phyloP scores from a whole-genome alignment of 805 yeast genomes.

The Yarrowia osloensis region DNA sequence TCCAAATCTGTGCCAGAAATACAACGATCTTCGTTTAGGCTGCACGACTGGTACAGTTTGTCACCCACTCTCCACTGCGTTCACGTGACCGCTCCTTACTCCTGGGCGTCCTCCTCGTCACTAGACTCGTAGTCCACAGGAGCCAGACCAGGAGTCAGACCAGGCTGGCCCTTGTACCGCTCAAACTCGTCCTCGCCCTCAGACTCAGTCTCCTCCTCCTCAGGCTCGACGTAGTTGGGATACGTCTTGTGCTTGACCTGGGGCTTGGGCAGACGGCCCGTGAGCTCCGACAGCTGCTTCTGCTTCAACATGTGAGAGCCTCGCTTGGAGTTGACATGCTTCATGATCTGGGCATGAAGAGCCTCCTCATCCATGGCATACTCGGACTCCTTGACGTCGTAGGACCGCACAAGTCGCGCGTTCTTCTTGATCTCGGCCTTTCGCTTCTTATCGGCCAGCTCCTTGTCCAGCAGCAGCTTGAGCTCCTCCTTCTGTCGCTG shows the following conservation, averaged over 20 bases:
- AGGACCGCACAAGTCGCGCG: neutral
- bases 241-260: slow-evolving; percentile 5
- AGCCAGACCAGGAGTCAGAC: slow-evolving; percentile 40
- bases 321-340: slow-evolving; percentile 2
- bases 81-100: neutral
- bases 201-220: slow-evolving; percentile 20
- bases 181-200: slow-evolving; percentile 27
- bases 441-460: slow-evolving; percentile 12
- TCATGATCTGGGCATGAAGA: slow-evolving; percentile 16
- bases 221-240: slow-evolving; percentile 17
- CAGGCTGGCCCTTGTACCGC: slow-evolving; percentile 31
- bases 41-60: neutral
- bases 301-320: slow-evolving; percentile 10
- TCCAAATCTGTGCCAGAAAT: no score
- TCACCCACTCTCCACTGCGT: neutral
- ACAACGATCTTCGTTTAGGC: no score
- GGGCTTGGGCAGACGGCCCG: slow-evolving; percentile 3
- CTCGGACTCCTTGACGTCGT: slow-evolving; percentile 26
- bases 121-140: slow-evolving; percentile 38
- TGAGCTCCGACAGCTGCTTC: slow-evolving; percentile 16
- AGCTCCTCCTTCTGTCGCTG: slow-evolving; percentile 17
- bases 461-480: slow-evolving; percentile 8
- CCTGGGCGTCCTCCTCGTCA: slow-evolving; percentile 31
- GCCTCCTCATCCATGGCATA: slow-evolving; percentile 18
- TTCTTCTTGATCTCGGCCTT: slow-evolving; percentile 22